Percentiles rank a stretch among this genome's conserved stretches.
Evolutionary conservation across 805 yeast species (phyloP).

Genomic region (Ogataea neopini): DNA sequence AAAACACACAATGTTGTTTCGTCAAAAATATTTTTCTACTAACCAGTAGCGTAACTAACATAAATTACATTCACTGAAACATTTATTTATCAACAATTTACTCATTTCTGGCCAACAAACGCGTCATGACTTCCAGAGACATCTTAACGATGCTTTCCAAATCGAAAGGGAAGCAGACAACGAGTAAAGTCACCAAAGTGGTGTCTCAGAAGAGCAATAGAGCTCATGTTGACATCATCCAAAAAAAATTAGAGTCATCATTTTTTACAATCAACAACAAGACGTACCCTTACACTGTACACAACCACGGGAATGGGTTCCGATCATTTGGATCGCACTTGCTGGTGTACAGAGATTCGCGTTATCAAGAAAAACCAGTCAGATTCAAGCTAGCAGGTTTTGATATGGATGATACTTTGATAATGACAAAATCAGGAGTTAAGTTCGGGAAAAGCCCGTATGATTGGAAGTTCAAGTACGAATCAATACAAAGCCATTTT

Average conservation of each 20-base stretch:
- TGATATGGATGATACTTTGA: conserved; percentile 83
- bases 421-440: conserved; percentile 61
- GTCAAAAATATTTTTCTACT: conserved; percentile 4
- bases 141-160: not conserved
- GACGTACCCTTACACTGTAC: conserved; percentile 3
- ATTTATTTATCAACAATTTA: no score
- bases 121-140: not conserved
- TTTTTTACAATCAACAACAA: conserved; percentile 2
- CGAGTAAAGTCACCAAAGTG: not conserved
- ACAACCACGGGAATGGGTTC: not conserved
- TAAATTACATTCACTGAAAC: no score
- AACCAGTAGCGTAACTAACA: not conserved
- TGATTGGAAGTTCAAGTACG: conserved; percentile 72
- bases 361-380: not conserved
- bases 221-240: not conserved
- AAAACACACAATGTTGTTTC: conserved; percentile 3
- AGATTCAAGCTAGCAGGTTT: conserved; percentile 60
- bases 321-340: conserved; percentile 20
- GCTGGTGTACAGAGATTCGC: conserved; percentile 8
- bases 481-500: conserved; percentile 30
- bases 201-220: not conserved
- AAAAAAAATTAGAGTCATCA: not conserved
- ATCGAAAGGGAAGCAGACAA: not conserved
- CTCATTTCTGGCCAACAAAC: no score
- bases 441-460: conserved; percentile 55